Evolutionary conservation across 176 grass and related monocot species (phyloP).

Genomic region (Olyra latifolia): DNA sequence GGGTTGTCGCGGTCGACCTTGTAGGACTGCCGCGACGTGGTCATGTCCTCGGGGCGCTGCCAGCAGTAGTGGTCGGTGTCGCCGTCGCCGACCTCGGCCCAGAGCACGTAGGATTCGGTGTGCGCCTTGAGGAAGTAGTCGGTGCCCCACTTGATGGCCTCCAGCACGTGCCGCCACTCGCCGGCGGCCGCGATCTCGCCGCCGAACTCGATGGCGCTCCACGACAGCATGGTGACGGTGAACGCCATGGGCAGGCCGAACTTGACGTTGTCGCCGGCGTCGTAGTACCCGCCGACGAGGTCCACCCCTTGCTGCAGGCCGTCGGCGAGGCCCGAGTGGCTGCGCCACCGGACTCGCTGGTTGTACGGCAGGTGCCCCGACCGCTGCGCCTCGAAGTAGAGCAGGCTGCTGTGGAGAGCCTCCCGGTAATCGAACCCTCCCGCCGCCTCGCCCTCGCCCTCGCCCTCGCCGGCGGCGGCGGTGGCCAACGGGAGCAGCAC

Average conservation of each 20-base stretch:
- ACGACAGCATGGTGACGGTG: constrained; percentile 71
- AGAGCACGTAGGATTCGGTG: constrained; percentile 47
- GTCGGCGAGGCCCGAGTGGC: constrained; percentile 72
- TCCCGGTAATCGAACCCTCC: not conserved
- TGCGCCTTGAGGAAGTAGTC: constrained; percentile 67
- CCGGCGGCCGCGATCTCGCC: constrained; percentile 43
- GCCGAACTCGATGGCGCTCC: constrained; percentile 55
- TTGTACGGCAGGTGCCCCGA: constrained; percentile 80
- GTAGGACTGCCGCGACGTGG: constrained; percentile 45
- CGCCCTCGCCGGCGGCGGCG: not conserved
- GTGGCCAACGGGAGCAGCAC: no score
- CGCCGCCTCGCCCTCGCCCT: not conserved
- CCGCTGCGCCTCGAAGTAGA: constrained; percentile 97
- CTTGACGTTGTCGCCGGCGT: constrained; percentile 81
- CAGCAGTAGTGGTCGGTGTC: constrained; percentile 65
- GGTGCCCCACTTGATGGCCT: constrained; percentile 70
- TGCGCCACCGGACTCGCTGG: constrained; percentile 71
- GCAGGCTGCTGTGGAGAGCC: constrained; percentile 53
- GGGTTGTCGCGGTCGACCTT: constrained; percentile 44
- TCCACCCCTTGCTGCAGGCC: constrained; percentile 76
- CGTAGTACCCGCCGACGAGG: constrained; percentile 76
- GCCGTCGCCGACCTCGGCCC: constrained; percentile 62
- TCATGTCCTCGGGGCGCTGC: constrained; percentile 65
- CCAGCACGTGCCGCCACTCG: constrained; percentile 53
- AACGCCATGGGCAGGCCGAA: constrained; percentile 85